Evolutionary conservation across 305 asterid species (phyloP).

Genomic region (Salvia sclarea): DNA sequence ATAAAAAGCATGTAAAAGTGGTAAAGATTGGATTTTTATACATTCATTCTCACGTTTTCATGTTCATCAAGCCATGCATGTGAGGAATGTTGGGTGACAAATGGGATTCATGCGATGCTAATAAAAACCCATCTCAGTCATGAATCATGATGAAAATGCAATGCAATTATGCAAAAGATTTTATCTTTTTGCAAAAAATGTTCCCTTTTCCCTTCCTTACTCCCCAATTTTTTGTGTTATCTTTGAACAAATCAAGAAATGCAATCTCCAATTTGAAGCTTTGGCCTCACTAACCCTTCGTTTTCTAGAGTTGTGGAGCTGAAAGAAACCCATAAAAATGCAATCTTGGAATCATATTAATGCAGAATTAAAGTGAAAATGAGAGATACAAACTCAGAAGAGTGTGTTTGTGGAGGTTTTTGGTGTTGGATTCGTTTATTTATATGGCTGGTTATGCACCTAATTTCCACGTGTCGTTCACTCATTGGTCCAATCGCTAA

Average conservation of each 20-base stretch:
- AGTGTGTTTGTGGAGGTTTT: neutral
- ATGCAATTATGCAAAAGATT: no score
- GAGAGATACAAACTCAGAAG: neutral
- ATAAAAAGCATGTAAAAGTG: no score
- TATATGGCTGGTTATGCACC: neutral
- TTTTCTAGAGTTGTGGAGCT: neutral
- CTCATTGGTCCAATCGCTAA: neutral
- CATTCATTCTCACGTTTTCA: no score
- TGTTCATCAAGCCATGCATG: no score
- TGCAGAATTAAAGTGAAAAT: conserved; percentile 2
- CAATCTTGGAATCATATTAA: neutral
- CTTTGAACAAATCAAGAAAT: neutral
- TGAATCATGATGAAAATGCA: no score
- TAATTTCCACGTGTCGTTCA: neutral
- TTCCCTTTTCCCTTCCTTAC: no score
- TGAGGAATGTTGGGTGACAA: no score
- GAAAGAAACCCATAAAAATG: neutral
- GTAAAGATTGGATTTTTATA: no score
- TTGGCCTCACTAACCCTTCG: neutral
- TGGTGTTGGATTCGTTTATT: neutral
- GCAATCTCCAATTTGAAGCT: neutral
- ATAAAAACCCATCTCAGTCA: no score
- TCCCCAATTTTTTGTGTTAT: no score
- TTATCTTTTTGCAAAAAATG: no score
- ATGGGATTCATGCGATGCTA: no score